These are phyloP conservation scores for Spergularia bocconei DNA, from an alignment of 148 eudicot species.

Conservation along the genomic window DNA sequence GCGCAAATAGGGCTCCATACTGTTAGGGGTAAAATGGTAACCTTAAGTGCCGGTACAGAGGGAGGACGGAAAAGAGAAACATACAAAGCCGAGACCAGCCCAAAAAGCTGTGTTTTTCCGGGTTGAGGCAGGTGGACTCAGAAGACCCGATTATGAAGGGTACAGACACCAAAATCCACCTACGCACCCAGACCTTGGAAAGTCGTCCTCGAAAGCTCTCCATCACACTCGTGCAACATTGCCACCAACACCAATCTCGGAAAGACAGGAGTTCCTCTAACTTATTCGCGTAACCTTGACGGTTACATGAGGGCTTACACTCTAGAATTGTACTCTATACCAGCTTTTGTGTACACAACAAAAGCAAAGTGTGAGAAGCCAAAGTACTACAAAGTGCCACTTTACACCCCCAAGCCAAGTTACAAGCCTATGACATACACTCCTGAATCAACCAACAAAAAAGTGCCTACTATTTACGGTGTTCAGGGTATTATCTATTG, in stretches of 20 bases:
- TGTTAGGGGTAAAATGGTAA: too few relatives aligned
- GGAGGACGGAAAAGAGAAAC: too few relatives aligned
- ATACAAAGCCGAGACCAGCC: too few relatives aligned
- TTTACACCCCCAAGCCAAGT: not conserved
- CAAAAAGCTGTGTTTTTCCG: too few relatives aligned
- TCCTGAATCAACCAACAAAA: too few relatives aligned
- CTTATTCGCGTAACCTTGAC: not conserved
- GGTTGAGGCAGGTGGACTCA: too few relatives aligned
- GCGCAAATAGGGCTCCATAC: too few relatives aligned
- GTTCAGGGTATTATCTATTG: constrained; percentile 13
- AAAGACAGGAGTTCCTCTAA: constrained; percentile 4
- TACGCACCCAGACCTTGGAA: too few relatives aligned
- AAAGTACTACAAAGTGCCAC: not conserved
- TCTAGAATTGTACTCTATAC: constrained; percentile 20
- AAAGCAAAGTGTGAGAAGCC: not conserved
- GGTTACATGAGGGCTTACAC: constrained; percentile 8
- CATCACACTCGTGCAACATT: constrained; percentile 20
- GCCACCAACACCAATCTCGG: constrained; percentile 20
- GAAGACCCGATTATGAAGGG: too few relatives aligned
- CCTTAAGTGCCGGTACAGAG: too few relatives aligned
- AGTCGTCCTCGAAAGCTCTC: too few relatives aligned
- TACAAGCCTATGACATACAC: not conserved
- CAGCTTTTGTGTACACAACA: constrained; percentile 20
- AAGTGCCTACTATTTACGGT: not conserved
- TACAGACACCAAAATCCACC: too few relatives aligned